Base-by-base conservation (phyloP, 192 early-diverging fungal genomes). In the Umbelopsis vinacea region DNA sequence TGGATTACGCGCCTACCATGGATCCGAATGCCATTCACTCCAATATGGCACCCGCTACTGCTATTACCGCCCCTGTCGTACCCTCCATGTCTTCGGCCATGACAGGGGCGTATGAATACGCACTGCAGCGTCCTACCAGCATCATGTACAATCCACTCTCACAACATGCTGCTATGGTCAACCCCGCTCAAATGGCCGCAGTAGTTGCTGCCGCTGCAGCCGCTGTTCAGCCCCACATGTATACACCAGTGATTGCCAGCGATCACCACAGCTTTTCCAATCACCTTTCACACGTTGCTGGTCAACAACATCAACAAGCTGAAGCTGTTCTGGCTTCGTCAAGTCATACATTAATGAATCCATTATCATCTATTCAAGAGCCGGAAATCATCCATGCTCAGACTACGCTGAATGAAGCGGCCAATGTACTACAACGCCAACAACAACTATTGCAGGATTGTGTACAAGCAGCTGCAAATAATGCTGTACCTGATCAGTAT, bases 381-480 rank as follows among this genome's bases (percentile, higher is more conserved):
- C 57, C 57, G 0, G 57, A 63, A 17, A 63, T 63, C 0, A 35
- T 63, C 19, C 57, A 63, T 29, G 57, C 57, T 19, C 57, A 63
- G 33, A 26, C 57, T n/a, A 63, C 57, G 2, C 29, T 63, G 33
- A 37, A 22, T 14, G 57, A 63, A 37, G 57, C 57, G 17, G 57
- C 57, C 33, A 63, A 63, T 19, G 57, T 63, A 14, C 33, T 63
- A 37, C 57, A 63, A 63, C 57, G 26, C 33, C 57, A 26, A 14
- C 57, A 63, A 63, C 57, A 63, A 37, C 29, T 63, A 38, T 63
- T 63, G 57, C 57, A 63, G 57, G 57, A 63, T 35, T 63, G 57
- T 63, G 57, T 63, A 63, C 57, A 63, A 19, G 57, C 57, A 37
- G 57, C 57, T 63, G 57, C 37, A 63, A 63, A 63, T 63, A 63